Evolutionary conservation across 169 alveolate genomes (phyloP), one percentile per base, ranked within the genome.

Genomic region (Eimeria mitis): DNA sequence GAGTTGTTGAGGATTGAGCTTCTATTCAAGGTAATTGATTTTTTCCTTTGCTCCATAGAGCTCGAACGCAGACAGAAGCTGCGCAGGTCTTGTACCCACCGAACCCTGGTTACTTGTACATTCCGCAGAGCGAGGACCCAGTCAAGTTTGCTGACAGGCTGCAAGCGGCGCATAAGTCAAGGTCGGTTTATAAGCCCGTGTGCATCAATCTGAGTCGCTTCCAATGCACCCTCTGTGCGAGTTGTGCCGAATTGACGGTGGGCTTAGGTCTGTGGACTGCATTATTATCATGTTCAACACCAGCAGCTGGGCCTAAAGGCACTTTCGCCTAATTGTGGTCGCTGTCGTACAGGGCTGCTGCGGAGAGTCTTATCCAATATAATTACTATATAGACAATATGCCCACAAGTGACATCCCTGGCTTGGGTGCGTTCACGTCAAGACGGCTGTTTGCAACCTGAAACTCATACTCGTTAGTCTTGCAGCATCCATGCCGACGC

Each of bases 321-420:
- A 37, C 90, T 19, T 21, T 6, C 21, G 3, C 14, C 25, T 56
- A 37, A 19, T 52, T 14, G 6, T 25, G 23, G 0, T 47, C 61
- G 40, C n/a, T 65, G 70, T 14, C 70, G 44, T 70, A 97, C 91
- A 97, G 99, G 95, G 97, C 97, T 49, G 97, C 96, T 94, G 99
- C 99, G 42, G 99, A 98, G 95, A 96, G 98, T 88, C 95, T 97
- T 61, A 98, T 98, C 34, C 95, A 98, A 97, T 98, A 98, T 96
- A 98, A 98, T 97, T 98, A 96, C 89, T 98, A 97, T 90, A 97
- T 98, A 44, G 99, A 98, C 97, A 96, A 98, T 61, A 98, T 98
- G 99, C 98, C 99, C 44, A 97, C 98, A 59, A 97, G 98, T 68
- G 99, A 98, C 95, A 95, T 98, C 70, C 98, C 97, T 42, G 99